Evolutionary conservation across 805 yeast genomes (phyloP), one percentile per base, ranked within the genome.

Genomic region (Zygotorulaspora florentina): DNA sequence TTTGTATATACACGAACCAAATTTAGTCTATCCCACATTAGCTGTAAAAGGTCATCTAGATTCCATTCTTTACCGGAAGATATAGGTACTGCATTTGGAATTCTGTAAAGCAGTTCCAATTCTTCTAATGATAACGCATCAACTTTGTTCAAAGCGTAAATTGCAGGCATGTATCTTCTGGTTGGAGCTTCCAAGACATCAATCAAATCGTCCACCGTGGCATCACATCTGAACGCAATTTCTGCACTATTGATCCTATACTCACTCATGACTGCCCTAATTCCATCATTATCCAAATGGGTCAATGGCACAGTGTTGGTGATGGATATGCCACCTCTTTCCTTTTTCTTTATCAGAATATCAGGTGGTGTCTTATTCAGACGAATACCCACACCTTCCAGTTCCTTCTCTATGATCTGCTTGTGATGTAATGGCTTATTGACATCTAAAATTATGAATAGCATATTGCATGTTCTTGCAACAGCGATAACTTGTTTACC

Each of bases 401-500:
- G 69, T 68, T 93, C 99, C 58, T 84, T 81, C 69, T 93, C 99
- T 50, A 93, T 89, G 61, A 93, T 85, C 64, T 83, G 85, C 64
- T 93, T 93, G 68, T 93, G 98, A 52, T 85, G 90, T 57, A 93
- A 75, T 3, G 99, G 99, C 64, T 93, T 93, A 70, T 89, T 88
- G 46, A 93, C 99, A 66, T 93, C 99, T 61, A 93, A 73, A 3
- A 93, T 96, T 63, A 93, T 87, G 67, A 93, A 93, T 41, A 93
- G 78, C 59, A 93, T 73, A 65, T 93, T 90, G 65, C 96, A 95
- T 2, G 97, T 88, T 69, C 99, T 80, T n/a, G 98, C 98, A 48
- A 93, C 99, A 2, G 99, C 99, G 69, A 93, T 93, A 45, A 93
- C 99, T 70, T 93, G 99, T 57, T 79, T 84, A 76, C 95, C 95